phyloP scores from a whole-genome alignment of 768 basidiomycete genomes.

The Gloeophyllum trabeum region DNA sequence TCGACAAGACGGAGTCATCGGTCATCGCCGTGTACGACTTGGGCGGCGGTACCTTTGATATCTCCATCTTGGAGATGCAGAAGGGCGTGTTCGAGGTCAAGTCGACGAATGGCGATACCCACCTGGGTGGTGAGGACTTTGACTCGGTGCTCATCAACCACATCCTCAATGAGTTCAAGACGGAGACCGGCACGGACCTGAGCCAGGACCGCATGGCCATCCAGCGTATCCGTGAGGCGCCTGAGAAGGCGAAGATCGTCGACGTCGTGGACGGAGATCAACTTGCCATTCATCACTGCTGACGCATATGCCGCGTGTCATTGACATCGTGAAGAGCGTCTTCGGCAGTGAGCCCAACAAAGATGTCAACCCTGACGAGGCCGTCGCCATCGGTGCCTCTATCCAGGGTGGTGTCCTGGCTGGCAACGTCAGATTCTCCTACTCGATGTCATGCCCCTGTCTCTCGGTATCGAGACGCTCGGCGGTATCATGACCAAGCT shows the following conservation, averaged over 20 bases:
- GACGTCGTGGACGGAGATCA: conserved; percentile 39
- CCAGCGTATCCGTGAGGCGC: conserved; percentile 84
- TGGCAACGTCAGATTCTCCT: conserved; percentile 40
- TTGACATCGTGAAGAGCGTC: conserved; percentile 54
- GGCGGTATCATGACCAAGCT: conserved; percentile 98
- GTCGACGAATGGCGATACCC: conserved; percentile 89
- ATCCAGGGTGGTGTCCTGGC: conserved; percentile 58
- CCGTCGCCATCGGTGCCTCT: conserved; percentile 65
- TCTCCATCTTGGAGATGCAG: conserved; percentile 90
- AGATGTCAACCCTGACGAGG: conserved; percentile 65
- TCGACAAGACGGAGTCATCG: conserved; percentile 77
- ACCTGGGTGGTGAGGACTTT: conserved; percentile 94
- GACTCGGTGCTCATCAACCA: conserved; percentile 90
- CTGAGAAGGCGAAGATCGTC: conserved; percentile 59
- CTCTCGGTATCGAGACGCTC: conserved; percentile 87
- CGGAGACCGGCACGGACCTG: conserved; percentile 83
- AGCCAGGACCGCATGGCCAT: conserved; percentile 70
- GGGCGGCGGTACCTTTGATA: conserved; percentile 98
- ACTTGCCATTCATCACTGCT: conserved; percentile 48
- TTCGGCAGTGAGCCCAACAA: conserved; percentile 60
- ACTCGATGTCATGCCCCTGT: conserved; percentile 38
- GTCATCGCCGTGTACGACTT: conserved; percentile 98
- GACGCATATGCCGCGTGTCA: conserved; percentile 61
- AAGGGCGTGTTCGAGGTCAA: conserved; percentile 88
- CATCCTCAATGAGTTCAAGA: conserved; percentile 84